phyloP scores from a whole-genome alignment of 805 yeast genomes.

The baker's yeast (Saccharomyces cerevisiae) region DNA sequence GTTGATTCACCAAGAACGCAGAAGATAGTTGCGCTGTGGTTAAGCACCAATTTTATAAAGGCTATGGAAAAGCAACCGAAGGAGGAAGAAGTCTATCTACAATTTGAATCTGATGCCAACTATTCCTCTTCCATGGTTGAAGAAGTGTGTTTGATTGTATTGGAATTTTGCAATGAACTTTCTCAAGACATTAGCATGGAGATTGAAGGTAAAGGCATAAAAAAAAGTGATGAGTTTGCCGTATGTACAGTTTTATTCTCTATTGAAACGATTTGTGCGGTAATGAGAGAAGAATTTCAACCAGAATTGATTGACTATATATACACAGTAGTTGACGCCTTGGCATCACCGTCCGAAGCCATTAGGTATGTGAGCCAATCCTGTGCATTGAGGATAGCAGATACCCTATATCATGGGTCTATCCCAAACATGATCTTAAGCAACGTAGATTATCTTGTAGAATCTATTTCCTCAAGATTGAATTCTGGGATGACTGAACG shows the following conservation, averaged over 20 bases:
- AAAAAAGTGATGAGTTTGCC: conserved; percentile 18
- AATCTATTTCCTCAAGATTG: conserved; percentile 62
- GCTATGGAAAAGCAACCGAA: conserved; percentile 12
- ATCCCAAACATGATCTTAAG: conserved; percentile 47
- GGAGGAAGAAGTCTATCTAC: conserved; percentile 3
- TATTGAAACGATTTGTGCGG: conserved; percentile 9
- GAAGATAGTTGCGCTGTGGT: conserved; percentile 31
- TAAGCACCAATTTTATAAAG: conserved; percentile 28
- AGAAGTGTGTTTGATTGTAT: conserved; percentile 24
- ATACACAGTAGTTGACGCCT: conserved; percentile 62
- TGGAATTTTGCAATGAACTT: conserved; percentile 38
- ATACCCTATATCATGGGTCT: conserved; percentile 46
- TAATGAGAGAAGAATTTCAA: conserved; percentile 34
- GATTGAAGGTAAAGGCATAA: conserved; percentile 10
- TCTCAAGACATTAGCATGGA: conserved; percentile 30
- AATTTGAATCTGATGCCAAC: conserved; percentile 5
- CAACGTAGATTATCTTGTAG: conserved; percentile 76
- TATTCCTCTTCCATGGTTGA: neutral
- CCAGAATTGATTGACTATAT: conserved; percentile 61
- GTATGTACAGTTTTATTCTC: conserved; percentile 14
- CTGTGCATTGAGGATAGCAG: conserved; percentile 45
- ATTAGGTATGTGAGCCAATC: conserved; percentile 45
- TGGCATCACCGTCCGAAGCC: conserved; percentile 47
- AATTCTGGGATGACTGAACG: conserved; percentile 69
- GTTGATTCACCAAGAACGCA: conserved; percentile 10